Evolutionary conservation across 352 stramenopile species (phyloP).

Genomic region (Globisporangium lucens): DNA sequence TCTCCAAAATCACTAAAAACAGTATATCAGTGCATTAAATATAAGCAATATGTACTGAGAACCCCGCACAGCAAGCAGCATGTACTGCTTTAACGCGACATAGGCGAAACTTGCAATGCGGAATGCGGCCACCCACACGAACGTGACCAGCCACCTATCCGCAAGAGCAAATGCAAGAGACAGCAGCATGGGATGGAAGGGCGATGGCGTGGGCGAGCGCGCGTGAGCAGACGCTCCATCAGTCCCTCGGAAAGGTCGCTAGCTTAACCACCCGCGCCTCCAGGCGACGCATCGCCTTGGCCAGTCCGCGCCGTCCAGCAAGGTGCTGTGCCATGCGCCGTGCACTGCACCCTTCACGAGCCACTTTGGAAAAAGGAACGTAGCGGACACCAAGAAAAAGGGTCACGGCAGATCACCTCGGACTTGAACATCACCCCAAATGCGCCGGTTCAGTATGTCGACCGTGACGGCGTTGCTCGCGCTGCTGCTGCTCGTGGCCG

Average conservation of each 20-base stretch:
- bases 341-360: not conserved
- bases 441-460: not conserved
- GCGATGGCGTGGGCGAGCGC: not conserved
- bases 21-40: not conserved
- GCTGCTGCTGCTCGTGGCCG: conserved; percentile 19
- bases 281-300: not conserved
- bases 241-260: not conserved
- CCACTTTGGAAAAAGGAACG: conserved; percentile 15
- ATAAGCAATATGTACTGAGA: too few relatives aligned
- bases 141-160: too few relatives aligned
- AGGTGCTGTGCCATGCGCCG: not conserved
- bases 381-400: not conserved
- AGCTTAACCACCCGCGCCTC: too few relatives aligned
- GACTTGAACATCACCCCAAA: too few relatives aligned
- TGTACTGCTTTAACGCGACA: too few relatives aligned
- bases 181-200: too few relatives aligned
- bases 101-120: not conserved
- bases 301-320: too few relatives aligned
- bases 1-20: not conserved
- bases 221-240: too few relatives aligned
- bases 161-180: too few relatives aligned
- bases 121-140: not conserved
- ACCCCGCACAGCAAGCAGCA: too few relatives aligned
- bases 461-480: conserved; percentile 10
- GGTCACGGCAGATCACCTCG: too few relatives aligned